phyloP scores from a whole-genome alignment of 2,329 filamentous ascomycete genomes.

The Aaosphaeria pasadenensis region DNA sequence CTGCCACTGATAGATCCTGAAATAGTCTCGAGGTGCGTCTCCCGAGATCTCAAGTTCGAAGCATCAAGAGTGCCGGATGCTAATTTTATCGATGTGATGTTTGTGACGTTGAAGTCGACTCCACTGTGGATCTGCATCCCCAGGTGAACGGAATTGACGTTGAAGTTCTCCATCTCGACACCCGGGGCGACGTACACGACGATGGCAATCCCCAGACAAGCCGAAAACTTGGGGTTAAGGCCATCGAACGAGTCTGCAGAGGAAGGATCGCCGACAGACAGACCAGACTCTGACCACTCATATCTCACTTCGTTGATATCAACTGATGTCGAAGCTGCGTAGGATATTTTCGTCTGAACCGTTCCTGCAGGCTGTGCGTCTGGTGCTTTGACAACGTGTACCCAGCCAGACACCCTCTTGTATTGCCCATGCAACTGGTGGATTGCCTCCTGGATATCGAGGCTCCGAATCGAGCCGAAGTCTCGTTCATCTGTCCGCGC shows the following conservation, averaged over 20 bases:
- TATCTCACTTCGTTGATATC: conserved; percentile 29
- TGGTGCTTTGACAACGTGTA: conserved; percentile 35
- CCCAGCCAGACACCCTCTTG: conserved; percentile 36
- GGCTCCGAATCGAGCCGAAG: conserved; percentile 18
- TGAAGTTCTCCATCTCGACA: conserved; percentile 30
- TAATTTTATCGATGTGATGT: conserved; percentile 28
- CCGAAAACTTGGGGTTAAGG: conserved; percentile 13
- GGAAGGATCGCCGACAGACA: conserved; percentile 25
- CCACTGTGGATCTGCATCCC: conserved; percentile 36
- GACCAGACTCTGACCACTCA: conserved; percentile 13
- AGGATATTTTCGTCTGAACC: conserved; percentile 33
- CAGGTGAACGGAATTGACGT: conserved; percentile 35
- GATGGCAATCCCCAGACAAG: conserved; percentile 39
- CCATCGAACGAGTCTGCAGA: conserved; percentile 23
- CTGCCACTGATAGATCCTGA: conserved; percentile 42
- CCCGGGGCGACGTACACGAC: conserved; percentile 36
- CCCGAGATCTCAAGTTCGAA: conserved; percentile 32
- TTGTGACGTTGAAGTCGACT: conserved; percentile 28
- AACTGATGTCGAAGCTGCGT: conserved; percentile 35
- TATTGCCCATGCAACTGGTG: conserved; percentile 29
- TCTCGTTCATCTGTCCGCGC: conserved; percentile 27
- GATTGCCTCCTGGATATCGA: conserved; percentile 27
- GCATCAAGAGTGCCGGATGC: conserved; percentile 35
- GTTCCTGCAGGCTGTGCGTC: conserved; percentile 32
- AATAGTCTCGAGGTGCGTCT: conserved; percentile 38